These are phyloP conservation scores for Phaeomoniella chlamydospora DNA, from an alignment of 2,329 filamentous ascomycete genomes.

Conservation along the genomic window DNA sequence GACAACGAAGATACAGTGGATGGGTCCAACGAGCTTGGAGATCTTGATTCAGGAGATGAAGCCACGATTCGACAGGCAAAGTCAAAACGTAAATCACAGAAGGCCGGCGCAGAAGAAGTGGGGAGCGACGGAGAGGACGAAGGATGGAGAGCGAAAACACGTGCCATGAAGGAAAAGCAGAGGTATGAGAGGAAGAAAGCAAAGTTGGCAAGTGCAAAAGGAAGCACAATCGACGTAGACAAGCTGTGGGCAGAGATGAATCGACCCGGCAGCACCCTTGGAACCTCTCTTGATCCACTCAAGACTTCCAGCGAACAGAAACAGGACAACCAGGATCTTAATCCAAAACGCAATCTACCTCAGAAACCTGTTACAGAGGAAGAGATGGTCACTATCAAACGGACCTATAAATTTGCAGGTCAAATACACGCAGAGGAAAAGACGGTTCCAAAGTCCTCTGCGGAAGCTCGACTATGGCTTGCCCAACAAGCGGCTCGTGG, in stretches of 20 bases:
- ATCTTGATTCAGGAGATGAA: constrained; percentile 41
- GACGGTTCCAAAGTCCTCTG: constrained; percentile 35
- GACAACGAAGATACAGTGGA: not conserved
- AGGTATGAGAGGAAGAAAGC: constrained; percentile 31
- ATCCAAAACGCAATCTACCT: constrained; percentile 4
- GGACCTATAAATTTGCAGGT: constrained; percentile 43
- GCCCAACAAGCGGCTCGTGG: constrained; percentile 23
- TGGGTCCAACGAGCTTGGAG: constrained; percentile 12
- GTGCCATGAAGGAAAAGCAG: constrained; percentile 35
- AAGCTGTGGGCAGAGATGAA: constrained; percentile 40
- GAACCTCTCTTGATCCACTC: constrained; percentile 1
- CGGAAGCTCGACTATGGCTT: constrained; percentile 40
- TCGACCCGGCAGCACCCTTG: constrained; percentile 12
- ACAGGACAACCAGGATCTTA: constrained; percentile 7
- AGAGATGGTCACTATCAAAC: constrained; percentile 38
- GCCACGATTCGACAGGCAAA: constrained; percentile 35
- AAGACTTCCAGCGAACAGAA: constrained; percentile 5
- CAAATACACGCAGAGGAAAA: constrained; percentile 40
- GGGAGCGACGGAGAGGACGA: constrained; percentile 19
- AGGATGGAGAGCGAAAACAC: constrained; percentile 28
- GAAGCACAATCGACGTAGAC: constrained; percentile 41
- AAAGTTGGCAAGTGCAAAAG: constrained; percentile 30
- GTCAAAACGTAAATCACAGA: constrained; percentile 17
- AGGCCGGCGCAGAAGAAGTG: constrained; percentile 16
- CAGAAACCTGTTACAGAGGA: constrained; percentile 4